Percentiles rank a stretch among this genome's conserved stretches.
Evolutionary conservation across 495 filamentous ascomycete species (phyloP).

Genomic region (Tuber borchii): DNA sequence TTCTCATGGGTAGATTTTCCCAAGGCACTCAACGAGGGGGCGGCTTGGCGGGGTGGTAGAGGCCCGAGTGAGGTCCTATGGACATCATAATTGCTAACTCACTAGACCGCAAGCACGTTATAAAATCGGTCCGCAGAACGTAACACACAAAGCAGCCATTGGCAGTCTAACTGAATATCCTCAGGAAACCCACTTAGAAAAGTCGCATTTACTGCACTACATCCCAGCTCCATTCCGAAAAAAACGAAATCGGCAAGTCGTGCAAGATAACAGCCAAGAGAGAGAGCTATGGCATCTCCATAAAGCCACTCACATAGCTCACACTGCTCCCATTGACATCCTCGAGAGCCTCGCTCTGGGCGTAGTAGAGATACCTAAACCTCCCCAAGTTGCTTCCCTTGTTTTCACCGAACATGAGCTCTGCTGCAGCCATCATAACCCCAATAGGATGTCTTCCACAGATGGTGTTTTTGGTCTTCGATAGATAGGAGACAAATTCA

Average conservation of each 20-base stretch:
- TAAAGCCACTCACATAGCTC: slow-evolving; percentile 81
- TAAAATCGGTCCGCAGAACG: neutral
- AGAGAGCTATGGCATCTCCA: neutral
- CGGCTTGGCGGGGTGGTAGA: neutral
- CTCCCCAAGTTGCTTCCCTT: slow-evolving; percentile 48
- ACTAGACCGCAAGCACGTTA: neutral
- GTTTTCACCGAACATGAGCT: slow-evolving; percentile 49
- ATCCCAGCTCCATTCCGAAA: neutral
- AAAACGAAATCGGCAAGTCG: neutral
- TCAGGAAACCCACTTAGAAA: neutral
- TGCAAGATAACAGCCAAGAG: neutral
- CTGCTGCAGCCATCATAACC: slow-evolving; percentile 81
- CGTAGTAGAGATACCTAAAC: slow-evolving; percentile 85
- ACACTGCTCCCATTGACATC: slow-evolving; percentile 76
- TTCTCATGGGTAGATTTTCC: neutral
- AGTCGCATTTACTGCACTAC: neutral
- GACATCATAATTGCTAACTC: neutral
- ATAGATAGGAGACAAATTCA: slow-evolving; percentile 60
- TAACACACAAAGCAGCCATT: neutral
- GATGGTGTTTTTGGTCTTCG: slow-evolving; percentile 78
- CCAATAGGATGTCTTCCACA: slow-evolving; percentile 95
- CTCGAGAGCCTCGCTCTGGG: slow-evolving; percentile 74
- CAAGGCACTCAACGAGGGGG: neutral
- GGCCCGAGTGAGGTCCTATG: neutral
- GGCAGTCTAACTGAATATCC: neutral